These are phyloP conservation scores for Populus trichocarpa DNA, from an alignment of 441 rosid genomes.

Conservation along the genomic window DNA sequence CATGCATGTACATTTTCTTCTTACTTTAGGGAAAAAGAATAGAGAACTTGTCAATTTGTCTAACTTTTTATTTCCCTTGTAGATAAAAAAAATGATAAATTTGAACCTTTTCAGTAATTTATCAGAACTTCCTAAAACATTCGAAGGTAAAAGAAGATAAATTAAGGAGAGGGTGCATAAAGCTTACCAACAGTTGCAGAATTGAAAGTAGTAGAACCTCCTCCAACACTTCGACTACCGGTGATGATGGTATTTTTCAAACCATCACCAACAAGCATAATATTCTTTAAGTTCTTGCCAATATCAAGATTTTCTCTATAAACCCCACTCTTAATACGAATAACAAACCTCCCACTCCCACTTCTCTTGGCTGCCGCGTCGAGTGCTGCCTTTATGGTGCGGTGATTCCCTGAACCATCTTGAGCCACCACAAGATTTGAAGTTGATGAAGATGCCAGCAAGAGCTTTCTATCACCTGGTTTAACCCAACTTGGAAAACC, in stretches of 20 bases:
- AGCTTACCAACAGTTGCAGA: constrained; percentile 7
- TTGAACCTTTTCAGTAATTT: no score
- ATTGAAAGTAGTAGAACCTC: background rate
- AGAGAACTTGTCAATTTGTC: no score
- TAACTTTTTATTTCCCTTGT: no score
- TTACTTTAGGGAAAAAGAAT: no score
- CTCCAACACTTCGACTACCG: constrained; percentile 15
- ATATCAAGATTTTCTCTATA: constrained; percentile 27
- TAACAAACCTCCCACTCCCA: constrained; percentile 20
- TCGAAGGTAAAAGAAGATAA: background rate
- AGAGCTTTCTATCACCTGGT: background rate
- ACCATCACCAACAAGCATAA: constrained; percentile 52
- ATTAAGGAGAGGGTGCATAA: background rate
- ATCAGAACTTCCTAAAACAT: no score
- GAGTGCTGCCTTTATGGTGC: background rate
- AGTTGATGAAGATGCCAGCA: background rate
- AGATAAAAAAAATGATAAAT: no score
- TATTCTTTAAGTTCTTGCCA: constrained; percentile 23
- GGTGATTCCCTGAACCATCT: background rate
- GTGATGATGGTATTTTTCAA: constrained; percentile 51
- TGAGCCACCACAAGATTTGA: background rate
- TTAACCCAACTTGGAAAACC: background rate
- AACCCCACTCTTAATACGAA: constrained; percentile 35
- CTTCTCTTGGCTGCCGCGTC: background rate
- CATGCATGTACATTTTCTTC: no score